phyloP scores from a whole-genome alignment of 1,284 basidiomycete species.

The Moesziomyces parantarcticus region DNA sequence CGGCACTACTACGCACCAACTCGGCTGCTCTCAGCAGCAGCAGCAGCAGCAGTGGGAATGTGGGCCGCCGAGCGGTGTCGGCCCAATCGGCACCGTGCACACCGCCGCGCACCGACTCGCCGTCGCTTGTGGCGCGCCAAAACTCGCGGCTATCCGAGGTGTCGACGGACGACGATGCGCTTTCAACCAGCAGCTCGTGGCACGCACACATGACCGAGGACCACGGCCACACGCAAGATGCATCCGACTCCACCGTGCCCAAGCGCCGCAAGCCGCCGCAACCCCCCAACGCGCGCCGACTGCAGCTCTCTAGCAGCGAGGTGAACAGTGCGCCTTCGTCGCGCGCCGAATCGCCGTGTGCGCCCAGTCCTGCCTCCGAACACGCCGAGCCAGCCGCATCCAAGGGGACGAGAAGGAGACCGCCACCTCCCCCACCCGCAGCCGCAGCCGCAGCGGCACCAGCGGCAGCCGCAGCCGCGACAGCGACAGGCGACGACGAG shows the following conservation, averaged over 20 bases:
- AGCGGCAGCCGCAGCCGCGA: background rate
- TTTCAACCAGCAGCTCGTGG: slow-evolving; percentile 38
- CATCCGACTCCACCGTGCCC: slow-evolving; percentile 12
- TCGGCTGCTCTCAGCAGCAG: slow-evolving; percentile 22
- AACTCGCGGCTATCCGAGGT: slow-evolving; percentile 4
- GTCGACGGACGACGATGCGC: slow-evolving; percentile 15
- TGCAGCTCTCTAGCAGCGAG: slow-evolving; percentile 15
- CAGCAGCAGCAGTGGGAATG: slow-evolving; percentile 1
- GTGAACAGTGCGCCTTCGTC: slow-evolving; percentile 2
- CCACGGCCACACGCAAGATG: background rate
- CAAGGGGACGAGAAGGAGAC: slow-evolving; percentile 4
- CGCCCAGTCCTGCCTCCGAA: slow-evolving; percentile 3
- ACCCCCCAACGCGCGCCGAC: slow-evolving; percentile 17
- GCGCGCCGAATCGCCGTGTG: slow-evolving; percentile 1
- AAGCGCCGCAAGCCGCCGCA: slow-evolving; percentile 31
- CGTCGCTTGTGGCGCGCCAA: background rate
- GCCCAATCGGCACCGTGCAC: slow-evolving; percentile 45
- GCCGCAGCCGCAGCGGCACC: background rate
- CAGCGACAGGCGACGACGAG: slow-evolving; percentile 6
- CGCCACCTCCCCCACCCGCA: slow-evolving; percentile 12
- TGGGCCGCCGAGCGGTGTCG: slow-evolving; percentile 13
- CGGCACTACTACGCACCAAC: slow-evolving; percentile 9
- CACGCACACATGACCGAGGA: slow-evolving; percentile 49
- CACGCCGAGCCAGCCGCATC: background rate
- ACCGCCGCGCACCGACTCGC: slow-evolving; percentile 39